A percentile compares a stretch with the other conserved stretches of the same genome.
phyloP scores from a whole-genome alignment of 371 early-diverging fungal species.

The Rhizopus arrhizus region DNA sequence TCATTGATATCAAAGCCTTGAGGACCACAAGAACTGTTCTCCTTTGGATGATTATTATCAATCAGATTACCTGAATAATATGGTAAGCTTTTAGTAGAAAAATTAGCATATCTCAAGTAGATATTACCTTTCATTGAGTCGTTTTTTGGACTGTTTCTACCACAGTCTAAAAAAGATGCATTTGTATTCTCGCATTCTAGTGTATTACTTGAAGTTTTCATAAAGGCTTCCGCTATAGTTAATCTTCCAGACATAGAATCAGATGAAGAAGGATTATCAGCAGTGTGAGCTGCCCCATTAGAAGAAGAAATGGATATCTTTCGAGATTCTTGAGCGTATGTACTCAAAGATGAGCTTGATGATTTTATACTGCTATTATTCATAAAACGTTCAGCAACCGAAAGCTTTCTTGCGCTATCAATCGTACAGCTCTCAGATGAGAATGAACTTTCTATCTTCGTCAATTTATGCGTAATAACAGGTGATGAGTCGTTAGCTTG shows the following conservation, averaged over 20 bases:
- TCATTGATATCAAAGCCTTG: slow-evolving; percentile 11
- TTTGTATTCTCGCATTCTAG: too few relatives aligned
- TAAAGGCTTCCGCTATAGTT: slow-evolving; percentile 42
- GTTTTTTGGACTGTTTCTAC: too few relatives aligned
- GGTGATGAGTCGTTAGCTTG: neutral
- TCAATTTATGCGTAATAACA: too few relatives aligned
- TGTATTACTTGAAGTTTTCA: slow-evolving; percentile 16
- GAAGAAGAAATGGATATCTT: slow-evolving; percentile 22
- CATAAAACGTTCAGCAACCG: slow-evolving; percentile 46
- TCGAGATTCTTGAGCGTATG: slow-evolving; percentile 4
- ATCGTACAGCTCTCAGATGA: neutral
- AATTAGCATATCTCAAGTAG: too few relatives aligned
- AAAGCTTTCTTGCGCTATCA: slow-evolving; percentile 8
- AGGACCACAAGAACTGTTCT: slow-evolving; percentile 1
- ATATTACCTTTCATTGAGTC: too few relatives aligned
- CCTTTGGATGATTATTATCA: neutral
- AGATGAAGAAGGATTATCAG: neutral
- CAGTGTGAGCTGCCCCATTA: slow-evolving; percentile 4
- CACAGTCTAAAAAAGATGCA: too few relatives aligned
- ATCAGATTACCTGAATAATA: neutral
- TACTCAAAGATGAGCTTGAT: slow-evolving; percentile 9
- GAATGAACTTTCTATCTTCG: slow-evolving; percentile 3
- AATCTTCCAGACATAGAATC: slow-evolving; percentile 28
- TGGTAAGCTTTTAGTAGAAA: too few relatives aligned
- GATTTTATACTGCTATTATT: slow-evolving; percentile 10